Evolutionary conservation across 305 asterid genomes (phyloP).

Genomic region (Fraxinus ornus): DNA sequence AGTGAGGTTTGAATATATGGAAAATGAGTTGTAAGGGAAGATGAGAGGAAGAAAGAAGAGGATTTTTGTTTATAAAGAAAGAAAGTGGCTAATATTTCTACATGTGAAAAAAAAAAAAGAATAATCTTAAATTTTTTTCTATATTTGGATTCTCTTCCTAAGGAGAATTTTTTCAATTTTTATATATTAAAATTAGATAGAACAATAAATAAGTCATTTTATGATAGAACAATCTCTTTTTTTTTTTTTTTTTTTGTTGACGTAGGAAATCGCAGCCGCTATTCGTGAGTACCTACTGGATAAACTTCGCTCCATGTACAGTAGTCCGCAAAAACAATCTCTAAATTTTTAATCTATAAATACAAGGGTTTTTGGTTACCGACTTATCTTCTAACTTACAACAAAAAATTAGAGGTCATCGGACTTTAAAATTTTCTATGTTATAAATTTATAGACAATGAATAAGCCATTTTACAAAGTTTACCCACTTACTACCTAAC

Average conservation of each 20-base stretch:
- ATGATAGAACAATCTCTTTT: not conserved
- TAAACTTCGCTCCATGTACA: too few relatives aligned
- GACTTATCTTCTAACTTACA: not conserved
- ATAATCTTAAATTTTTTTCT: not conserved
- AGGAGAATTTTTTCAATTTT: not conserved
- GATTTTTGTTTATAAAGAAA: not conserved
- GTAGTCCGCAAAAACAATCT: too few relatives aligned
- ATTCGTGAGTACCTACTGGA: too few relatives aligned
- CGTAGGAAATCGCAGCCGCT: too few relatives aligned
- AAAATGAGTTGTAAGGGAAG: slow-evolving; percentile 46
- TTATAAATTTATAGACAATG: too few relatives aligned
- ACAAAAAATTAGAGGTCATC: too few relatives aligned
- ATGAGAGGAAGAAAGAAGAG: not conserved
- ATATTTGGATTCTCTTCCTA: not conserved
- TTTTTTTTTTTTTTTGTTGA: too few relatives aligned
- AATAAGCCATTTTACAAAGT: too few relatives aligned
- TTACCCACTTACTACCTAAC: not conserved
- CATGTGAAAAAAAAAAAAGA: not conserved
- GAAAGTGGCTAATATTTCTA: not conserved
- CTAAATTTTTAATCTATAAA: not conserved
- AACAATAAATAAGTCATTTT: not conserved
- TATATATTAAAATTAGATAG: too few relatives aligned
- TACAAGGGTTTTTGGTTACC: not conserved
- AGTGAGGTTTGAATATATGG: slow-evolving; percentile 45
- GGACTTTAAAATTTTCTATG: too few relatives aligned